These are phyloP conservation scores for Talaromyces adpressus DNA, from an alignment of 495 filamentous ascomycete genomes.

Conservation along the genomic window DNA sequence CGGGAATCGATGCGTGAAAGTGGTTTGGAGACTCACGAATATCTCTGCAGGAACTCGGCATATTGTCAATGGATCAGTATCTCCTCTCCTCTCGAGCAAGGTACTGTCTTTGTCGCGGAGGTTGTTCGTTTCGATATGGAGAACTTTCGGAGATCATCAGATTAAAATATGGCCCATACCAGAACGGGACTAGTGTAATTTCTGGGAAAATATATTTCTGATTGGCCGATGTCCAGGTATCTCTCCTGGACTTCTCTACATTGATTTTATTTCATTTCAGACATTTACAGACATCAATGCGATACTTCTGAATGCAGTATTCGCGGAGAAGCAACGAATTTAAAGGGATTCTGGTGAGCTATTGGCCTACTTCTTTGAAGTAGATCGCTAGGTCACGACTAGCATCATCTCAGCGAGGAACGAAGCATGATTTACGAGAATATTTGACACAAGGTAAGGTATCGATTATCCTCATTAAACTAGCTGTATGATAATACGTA, in stretches of 20 bases:
- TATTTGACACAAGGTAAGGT: too few relatives aligned
- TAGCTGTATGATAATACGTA: too few relatives aligned
- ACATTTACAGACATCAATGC: too few relatives aligned
- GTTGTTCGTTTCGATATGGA: neutral
- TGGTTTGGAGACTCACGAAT: conserved; percentile 58
- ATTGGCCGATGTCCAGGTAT: neutral
- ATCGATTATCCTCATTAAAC: too few relatives aligned
- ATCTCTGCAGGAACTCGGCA: conserved; percentile 96
- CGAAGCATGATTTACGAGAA: too few relatives aligned
- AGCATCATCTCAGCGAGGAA: too few relatives aligned
- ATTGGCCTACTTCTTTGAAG: too few relatives aligned
- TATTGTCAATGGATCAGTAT: conserved; percentile 27
- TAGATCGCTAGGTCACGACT: too few relatives aligned
- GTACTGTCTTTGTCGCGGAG: neutral
- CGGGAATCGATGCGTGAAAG: neutral
- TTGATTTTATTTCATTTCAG: neutral
- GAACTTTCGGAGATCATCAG: neutral
- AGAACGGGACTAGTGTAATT: neutral
- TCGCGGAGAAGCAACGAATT: too few relatives aligned
- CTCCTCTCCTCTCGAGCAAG: neutral
- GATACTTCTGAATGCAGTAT: too few relatives aligned
- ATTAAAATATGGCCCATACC: neutral
- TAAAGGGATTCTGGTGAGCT: too few relatives aligned
- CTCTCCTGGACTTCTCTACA: neutral
- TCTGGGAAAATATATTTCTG: neutral